Conservation (phyloP, 164 flowering plant genomes). For the Malania oleifera region DNA sequence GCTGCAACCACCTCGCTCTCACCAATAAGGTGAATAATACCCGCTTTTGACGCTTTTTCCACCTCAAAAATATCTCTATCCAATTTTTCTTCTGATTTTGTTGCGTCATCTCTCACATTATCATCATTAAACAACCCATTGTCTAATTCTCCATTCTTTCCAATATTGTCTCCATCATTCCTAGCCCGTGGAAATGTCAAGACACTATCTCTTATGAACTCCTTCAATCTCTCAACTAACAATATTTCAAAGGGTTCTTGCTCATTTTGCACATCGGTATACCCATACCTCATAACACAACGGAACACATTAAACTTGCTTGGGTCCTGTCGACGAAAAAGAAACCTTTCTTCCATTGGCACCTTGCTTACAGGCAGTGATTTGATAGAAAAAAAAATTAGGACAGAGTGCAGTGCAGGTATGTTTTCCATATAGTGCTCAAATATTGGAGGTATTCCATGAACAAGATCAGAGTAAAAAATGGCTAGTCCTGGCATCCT, state of each 20-base stretch:
- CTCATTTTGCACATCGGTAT: constrained; percentile 49
- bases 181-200: neutral
- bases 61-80: constrained; percentile 33
- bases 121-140: neutral
- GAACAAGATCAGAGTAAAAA: constrained; percentile 79
- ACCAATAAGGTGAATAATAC: constrained; percentile 60
- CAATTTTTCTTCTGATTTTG: constrained; percentile 1
- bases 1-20: constrained; percentile 59
- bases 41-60: constrained; percentile 36
- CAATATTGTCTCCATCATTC: neutral
- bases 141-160: neutral
- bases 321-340: constrained; percentile 52
- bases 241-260: constrained; percentile 49
- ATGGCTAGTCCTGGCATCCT: constrained; percentile 61
- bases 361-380: constrained; percentile 73
- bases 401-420: constrained; percentile 65
- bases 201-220: constrained; percentile 40
- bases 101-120: constrained; percentile 5
- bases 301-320: constrained; percentile 47
- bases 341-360: constrained; percentile 55
- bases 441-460: constrained; percentile 82
- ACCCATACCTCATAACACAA: constrained; percentile 77
- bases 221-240: constrained; percentile 49
- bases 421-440: constrained; percentile 54
- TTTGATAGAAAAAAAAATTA: constrained; percentile 72